Percentiles rank a stretch among this genome's conserved stretches.
These are phyloP conservation scores for Phenoliferia sp. DNA, from an alignment of 1,284 basidiomycete species.

Conservation along the genomic window DNA sequence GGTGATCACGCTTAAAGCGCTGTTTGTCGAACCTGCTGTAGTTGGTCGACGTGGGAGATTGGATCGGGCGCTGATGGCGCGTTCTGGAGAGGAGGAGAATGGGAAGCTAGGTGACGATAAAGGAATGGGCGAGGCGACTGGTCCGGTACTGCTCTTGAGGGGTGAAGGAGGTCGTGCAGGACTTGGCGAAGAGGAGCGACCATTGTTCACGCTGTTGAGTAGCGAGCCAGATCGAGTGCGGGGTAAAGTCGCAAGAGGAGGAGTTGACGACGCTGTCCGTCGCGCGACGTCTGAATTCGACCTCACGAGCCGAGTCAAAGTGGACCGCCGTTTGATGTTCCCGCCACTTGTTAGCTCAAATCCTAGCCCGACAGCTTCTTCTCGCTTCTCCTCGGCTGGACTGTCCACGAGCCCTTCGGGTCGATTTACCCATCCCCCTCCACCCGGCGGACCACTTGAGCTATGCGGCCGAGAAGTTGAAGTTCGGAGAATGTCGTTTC, in stretches of 20 bases:
- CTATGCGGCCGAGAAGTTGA: background rate
- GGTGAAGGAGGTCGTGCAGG: too few relatives aligned
- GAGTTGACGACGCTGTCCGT: background rate
- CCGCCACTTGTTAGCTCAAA: background rate
- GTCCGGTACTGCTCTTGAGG: too few relatives aligned
- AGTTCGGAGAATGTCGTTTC: too few relatives aligned
- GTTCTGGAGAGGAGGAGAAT: background rate
- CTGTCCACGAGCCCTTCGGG: background rate
- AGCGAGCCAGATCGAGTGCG: background rate
- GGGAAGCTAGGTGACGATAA: background rate
- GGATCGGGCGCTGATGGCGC: background rate
- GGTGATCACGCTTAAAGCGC: conserved; percentile 12
- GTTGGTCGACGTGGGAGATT: background rate
- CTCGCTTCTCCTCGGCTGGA: background rate
- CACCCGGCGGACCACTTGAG: background rate
- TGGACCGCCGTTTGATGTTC: background rate
- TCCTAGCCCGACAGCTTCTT: background rate
- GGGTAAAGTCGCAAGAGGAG: background rate
- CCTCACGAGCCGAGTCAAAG: conserved; percentile 7
- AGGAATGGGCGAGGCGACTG: background rate
- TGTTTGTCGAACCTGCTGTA: background rate
- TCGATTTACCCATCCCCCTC: background rate
- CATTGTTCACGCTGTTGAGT: too few relatives aligned
- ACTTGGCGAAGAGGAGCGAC: too few relatives aligned
- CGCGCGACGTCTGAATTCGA: conserved; percentile 10